phyloP scores from a whole-genome alignment of 352 stramenopile genomes.

The Phytophthora cajani region DNA sequence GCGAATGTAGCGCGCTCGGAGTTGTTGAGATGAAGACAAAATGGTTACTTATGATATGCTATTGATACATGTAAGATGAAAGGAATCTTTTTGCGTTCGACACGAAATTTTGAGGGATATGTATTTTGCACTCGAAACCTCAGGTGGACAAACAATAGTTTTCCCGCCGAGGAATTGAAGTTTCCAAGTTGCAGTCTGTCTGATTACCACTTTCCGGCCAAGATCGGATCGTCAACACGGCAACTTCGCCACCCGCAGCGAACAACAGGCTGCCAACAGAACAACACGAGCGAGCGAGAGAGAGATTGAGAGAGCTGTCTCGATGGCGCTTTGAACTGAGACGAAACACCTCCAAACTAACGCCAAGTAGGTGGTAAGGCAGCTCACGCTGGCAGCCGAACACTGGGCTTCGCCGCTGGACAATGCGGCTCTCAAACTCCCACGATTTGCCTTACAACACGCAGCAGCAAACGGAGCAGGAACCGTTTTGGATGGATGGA shows the following conservation, averaged over 20 bases:
- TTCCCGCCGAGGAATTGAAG: neutral
- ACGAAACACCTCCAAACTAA: too few relatives aligned
- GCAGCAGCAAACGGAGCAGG: neutral
- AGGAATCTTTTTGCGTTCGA: neutral
- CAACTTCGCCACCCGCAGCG: neutral
- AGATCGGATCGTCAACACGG: neutral
- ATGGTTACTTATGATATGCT: neutral
- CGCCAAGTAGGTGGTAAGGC: too few relatives aligned
- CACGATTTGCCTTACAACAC: constrained; percentile 1
- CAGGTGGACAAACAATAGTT: neutral
- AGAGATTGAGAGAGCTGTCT: too few relatives aligned
- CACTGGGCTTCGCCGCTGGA: neutral
- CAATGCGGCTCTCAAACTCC: neutral
- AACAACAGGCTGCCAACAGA: too few relatives aligned
- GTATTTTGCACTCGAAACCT: neutral
- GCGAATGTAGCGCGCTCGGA: constrained; percentile 25
- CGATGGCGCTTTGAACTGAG: too few relatives aligned
- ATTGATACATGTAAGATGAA: neutral
- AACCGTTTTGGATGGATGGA: constrained; percentile 12
- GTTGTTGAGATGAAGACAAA: constrained; percentile 1
- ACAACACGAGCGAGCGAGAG: too few relatives aligned
- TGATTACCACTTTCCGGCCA: constrained; percentile 2
- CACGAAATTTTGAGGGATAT: neutral
- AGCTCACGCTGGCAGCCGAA: neutral
- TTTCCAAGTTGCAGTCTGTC: neutral